A percentile compares a stretch with the other conserved stretches of the same genome.
These are phyloP conservation scores for Aspergillus sp. DNA, from an alignment of 2,329 filamentous ascomycete species.

Conservation along the genomic window DNA sequence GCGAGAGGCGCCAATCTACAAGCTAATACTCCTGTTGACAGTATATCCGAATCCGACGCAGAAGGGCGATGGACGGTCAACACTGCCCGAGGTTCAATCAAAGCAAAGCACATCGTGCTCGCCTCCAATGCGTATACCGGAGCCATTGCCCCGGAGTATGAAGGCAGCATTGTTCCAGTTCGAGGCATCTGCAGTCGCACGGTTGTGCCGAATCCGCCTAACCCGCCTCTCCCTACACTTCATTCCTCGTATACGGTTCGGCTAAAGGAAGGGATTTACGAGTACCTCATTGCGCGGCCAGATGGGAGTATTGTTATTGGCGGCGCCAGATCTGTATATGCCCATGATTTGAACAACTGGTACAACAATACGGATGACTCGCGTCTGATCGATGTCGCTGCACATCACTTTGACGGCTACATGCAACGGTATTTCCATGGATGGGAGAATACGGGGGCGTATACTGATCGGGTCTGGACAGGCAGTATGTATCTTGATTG, in stretches of 20 bases:
- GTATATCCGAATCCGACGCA: slow-evolving; percentile 10
- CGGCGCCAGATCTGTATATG: slow-evolving; percentile 52
- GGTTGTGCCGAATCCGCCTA: slow-evolving; percentile 25
- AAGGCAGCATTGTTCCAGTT: slow-evolving; percentile 72
- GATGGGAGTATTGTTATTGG: slow-evolving; percentile 59
- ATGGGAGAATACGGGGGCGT: slow-evolving; percentile 36
- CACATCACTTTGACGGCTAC: slow-evolving; percentile 39
- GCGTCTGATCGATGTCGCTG: slow-evolving; percentile 47
- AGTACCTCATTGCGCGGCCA: slow-evolving; percentile 63
- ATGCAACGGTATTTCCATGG: slow-evolving; percentile 37
- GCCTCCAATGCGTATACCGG: slow-evolving; percentile 85
- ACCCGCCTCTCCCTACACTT: slow-evolving; percentile 24
- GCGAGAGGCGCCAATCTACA: slow-evolving; percentile 52
- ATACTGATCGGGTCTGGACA: slow-evolving; percentile 33
- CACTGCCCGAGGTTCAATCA: slow-evolving; percentile 61
- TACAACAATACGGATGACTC: slow-evolving; percentile 47
- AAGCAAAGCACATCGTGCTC: slow-evolving; percentile 68
- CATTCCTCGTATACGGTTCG: slow-evolving; percentile 58
- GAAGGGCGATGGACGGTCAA: slow-evolving; percentile 43
- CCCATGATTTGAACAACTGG: slow-evolving; percentile 41
- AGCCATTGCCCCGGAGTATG: slow-evolving; percentile 67
- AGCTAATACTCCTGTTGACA: slow-evolving; percentile 50
- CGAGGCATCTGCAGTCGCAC: slow-evolving; percentile 54
- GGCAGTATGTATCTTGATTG: slow-evolving; percentile 24
- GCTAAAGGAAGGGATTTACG: slow-evolving; percentile 53